Evolutionary conservation across 2,329 filamentous ascomycete species (phyloP).

Genomic region (Chaetomiaceae sp.): DNA sequence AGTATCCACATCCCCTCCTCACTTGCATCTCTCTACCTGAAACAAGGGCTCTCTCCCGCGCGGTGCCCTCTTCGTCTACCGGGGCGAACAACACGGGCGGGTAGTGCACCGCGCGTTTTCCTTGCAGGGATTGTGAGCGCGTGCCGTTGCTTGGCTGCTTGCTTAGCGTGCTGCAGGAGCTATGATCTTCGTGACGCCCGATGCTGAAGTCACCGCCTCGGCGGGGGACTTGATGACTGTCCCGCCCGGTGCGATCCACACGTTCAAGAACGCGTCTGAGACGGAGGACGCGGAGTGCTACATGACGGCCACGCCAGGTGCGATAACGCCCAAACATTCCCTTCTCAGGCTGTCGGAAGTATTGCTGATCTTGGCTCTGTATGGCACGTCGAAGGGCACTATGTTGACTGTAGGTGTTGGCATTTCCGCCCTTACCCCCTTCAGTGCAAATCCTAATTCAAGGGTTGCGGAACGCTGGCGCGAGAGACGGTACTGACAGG

Average conservation of each 20-base stretch:
- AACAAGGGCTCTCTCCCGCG: too few species aligned
- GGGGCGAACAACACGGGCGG: too few species aligned
- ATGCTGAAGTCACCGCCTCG: slow-evolving; percentile 27
- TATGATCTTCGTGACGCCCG: slow-evolving; percentile 30
- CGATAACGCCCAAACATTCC: neutral
- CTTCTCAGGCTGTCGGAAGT: neutral
- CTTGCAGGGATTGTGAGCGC: neutral
- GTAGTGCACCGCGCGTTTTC: neutral
- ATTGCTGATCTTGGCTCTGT: slow-evolving; percentile 9
- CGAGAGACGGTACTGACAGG: slow-evolving; percentile 2
- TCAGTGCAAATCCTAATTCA: too few species aligned
- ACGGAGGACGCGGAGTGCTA: slow-evolving; percentile 31
- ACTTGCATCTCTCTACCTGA: too few species aligned
- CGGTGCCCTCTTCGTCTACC: too few species aligned
- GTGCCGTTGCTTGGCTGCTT: neutral
- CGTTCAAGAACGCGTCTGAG: slow-evolving; percentile 31
- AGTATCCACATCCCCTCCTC: too few species aligned
- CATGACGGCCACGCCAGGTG: slow-evolving; percentile 33
- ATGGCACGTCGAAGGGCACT: slow-evolving; percentile 24
- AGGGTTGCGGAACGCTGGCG: too few species aligned
- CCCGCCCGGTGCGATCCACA: slow-evolving; percentile 32
- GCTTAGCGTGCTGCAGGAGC: slow-evolving; percentile 19
- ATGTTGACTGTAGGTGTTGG: slow-evolving; percentile 31
- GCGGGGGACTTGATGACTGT: slow-evolving; percentile 32
- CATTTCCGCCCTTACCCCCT: too few species aligned